A percentile compares a stretch with the other conserved stretches of the same genome.
These are phyloP conservation scores for Populus hybrid DNA, from an alignment of 441 rosid species.

Conservation along the genomic window DNA sequence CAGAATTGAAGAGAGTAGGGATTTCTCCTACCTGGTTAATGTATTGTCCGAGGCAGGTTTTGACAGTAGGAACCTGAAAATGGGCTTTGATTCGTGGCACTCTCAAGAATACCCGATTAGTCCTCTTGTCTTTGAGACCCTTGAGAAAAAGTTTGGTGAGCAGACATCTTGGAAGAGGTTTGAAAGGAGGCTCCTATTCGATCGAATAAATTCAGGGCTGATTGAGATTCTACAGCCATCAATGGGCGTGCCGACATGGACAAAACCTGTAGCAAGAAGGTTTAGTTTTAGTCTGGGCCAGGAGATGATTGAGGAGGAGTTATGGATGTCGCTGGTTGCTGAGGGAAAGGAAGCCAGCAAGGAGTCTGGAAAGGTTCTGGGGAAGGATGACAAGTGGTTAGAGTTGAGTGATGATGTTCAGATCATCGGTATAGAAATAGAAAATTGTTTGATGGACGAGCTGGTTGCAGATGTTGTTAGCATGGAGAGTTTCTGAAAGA, in stretches of 20 bases:
- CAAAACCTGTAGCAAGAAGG: conserved; percentile 46
- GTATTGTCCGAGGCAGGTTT: conserved; percentile 59
- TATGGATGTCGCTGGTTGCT: conserved; percentile 40
- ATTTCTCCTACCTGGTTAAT: conserved; percentile 65
- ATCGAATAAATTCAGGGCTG: conserved; percentile 52
- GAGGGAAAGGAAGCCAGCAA: conserved; percentile 46
- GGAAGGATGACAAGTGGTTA: conserved; percentile 50
- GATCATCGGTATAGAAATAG: conserved; percentile 56
- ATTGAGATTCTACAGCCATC: conserved; percentile 42
- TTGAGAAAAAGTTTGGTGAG: conserved; percentile 73
- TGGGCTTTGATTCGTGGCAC: conserved; percentile 20
- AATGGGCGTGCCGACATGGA: conserved; percentile 34
- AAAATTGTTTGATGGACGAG: conserved; percentile 61
- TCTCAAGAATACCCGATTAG: conserved; percentile 36
- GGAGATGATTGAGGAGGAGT: conserved; percentile 44
- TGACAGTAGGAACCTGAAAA: conserved; percentile 19
- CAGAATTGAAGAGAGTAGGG: conserved; percentile 43
- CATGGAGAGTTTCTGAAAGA: conserved; percentile 24
- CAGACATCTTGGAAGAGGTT: conserved; percentile 63
- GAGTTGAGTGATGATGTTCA: conserved; percentile 55
- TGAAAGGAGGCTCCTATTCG: conserved; percentile 69
- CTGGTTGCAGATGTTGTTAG: conserved; percentile 57
- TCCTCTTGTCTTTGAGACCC: conserved; percentile 46
- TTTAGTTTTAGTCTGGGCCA: conserved; percentile 22
- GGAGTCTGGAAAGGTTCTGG: conserved; percentile 39